Base-by-base conservation (phyloP, 306 rosid genomes). In the Vicia sativa region DNA sequence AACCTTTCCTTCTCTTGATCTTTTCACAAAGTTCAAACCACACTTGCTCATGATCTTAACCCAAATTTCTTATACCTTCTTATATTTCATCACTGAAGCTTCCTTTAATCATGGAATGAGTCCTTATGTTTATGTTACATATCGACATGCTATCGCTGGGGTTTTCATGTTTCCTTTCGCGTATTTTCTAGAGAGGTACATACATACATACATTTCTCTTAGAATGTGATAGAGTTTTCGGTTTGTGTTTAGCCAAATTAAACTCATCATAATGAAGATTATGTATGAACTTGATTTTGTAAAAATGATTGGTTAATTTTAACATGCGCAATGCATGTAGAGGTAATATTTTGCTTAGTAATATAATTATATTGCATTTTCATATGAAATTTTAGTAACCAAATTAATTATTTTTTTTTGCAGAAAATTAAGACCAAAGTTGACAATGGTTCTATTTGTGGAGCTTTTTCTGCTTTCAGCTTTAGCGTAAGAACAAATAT, bases 91-190 rank as follows among this genome's bases (percentile, higher is more conserved):
- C 53, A 77, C 86, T 2, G 90, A 92, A 66, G 87, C 96, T 60
- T 90, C 96, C 26, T 86, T 92, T 86, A 87, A 87, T 34, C 96
- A 83, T 81, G 98, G 98, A 10, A 83, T 90, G 96, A 92, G 88
- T 65, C 96, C 96, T 79, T 82, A 80, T 34, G 90, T 90, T 37
- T 85, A 87, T 59, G 67, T 90, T 29, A 92, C 98, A 19, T 90
- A 90, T 42, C 80, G 98, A 1, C 91, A 90, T 45, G n/a, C 83
- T 15, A 83, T 87, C 0, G 78, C 86, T 8, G 81, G 80, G 2
- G 16, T 87, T 3, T 71, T 69, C 10, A 77, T 85, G 79, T 63
- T 86, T 42, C 96, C 98, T 43, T 84, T 92, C 63, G 98, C 96
- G 29, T 92, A 86, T 68, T 79, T 86, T 71, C 78, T 87, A 0